Evolutionary conservation across 192 early-diverging fungal species (phyloP).

Genomic region (Martensiomyces pterosporus): DNA sequence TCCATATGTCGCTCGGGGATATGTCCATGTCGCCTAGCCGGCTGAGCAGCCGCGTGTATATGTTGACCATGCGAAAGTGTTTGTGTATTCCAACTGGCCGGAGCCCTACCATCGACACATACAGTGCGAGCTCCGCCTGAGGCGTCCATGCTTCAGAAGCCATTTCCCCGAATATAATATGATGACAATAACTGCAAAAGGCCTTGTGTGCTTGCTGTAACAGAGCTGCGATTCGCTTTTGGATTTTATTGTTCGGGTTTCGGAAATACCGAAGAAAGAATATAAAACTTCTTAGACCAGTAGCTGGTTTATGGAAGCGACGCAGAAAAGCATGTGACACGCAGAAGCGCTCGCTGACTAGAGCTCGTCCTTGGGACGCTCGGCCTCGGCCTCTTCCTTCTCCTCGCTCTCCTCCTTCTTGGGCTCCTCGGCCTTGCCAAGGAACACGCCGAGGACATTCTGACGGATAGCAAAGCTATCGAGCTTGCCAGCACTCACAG

Average conservation of each 20-base stretch:
- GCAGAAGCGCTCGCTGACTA: no score
- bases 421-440: constrained; percentile 34
- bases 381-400: constrained; percentile 15
- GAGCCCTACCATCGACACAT: constrained; percentile 41
- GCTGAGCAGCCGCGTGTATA: constrained; percentile 36
- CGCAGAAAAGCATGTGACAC: no score
- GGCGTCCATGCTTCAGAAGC: constrained; percentile 40
- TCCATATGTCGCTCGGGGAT: constrained; percentile 21
- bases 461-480: constrained; percentile 84
- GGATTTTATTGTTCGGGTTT: no score
- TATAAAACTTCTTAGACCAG: no score
- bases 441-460: constrained; percentile 72
- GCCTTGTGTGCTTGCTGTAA: no score
- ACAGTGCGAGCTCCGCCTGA: constrained; percentile 40
- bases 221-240: no score
- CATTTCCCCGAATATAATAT: no score
- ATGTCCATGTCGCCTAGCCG: constrained; percentile 22
- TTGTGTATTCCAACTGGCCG: constrained; percentile 46
- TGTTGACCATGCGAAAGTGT: constrained; percentile 46
- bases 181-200: no score
- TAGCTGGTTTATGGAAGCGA: no score
- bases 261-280: no score
- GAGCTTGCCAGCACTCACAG: constrained; percentile 62
- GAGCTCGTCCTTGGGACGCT: constrained; percentile 46
- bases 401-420: constrained; percentile 12